phyloP scores from a whole-genome alignment of 306 rosid species.

The Clitoria ternatea region DNA sequence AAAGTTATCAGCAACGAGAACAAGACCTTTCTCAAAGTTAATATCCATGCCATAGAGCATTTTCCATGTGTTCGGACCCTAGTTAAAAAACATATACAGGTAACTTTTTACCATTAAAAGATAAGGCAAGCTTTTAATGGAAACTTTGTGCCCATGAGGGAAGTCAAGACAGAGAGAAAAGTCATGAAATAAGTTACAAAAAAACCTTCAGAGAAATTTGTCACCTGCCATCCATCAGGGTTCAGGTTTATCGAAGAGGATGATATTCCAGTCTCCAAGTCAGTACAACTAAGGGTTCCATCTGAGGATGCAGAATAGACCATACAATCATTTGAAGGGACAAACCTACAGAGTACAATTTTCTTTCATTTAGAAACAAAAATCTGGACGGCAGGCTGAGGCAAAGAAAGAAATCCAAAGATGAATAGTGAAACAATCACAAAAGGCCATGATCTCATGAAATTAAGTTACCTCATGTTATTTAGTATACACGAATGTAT shows the following conservation, averaged over 20 bases:
- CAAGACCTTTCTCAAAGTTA: constrained; percentile 67
- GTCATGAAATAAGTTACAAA: neutral
- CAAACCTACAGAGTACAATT: constrained; percentile 65
- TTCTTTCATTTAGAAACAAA: constrained; percentile 14
- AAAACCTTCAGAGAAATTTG: neutral
- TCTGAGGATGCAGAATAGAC: constrained; percentile 89
- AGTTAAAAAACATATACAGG: constrained; percentile 23
- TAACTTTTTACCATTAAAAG: neutral
- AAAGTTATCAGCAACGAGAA: constrained; percentile 79
- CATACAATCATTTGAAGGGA: constrained; percentile 63
- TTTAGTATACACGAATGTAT: constrained; percentile 79
- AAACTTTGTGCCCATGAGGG: neutral
- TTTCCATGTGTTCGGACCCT: constrained; percentile 78
- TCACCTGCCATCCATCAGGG: constrained; percentile 93
- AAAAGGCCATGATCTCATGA: neutral
- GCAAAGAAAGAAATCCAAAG: neutral
- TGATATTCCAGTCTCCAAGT: constrained; percentile 86
- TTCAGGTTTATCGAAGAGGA: constrained; percentile 61
- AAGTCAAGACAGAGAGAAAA: neutral
- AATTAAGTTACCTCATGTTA: constrained; percentile 72
- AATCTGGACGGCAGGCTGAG: neutral
- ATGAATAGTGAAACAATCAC: neutral
- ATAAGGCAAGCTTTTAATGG: neutral
- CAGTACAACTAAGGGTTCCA: constrained; percentile 77
- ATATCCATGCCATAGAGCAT: constrained; percentile 98